Evolutionary conservation across 2,329 filamentous ascomycete species (phyloP).

Genomic region (Bipolaris sorokiniana): DNA sequence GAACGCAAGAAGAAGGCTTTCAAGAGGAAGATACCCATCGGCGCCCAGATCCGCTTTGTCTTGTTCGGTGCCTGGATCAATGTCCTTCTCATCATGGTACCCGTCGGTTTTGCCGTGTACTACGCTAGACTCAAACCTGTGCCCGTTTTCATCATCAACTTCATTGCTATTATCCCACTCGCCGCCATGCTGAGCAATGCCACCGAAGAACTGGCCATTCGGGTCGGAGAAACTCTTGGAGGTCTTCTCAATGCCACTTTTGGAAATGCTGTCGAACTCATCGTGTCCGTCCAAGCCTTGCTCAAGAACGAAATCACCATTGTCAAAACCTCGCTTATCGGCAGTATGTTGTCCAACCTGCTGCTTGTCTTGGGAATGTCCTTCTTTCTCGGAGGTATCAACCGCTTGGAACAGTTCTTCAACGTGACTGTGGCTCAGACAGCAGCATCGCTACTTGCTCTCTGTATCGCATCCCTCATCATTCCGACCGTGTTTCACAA

Average conservation of each 20-base stretch:
- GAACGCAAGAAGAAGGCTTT: conserved; percentile 41
- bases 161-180: conserved; percentile 88
- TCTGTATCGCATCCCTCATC: conserved; percentile 81
- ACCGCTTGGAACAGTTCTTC: conserved; percentile 83
- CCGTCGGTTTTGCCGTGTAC: conserved; percentile 75
- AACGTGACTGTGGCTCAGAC: conserved; percentile 93
- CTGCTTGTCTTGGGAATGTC: conserved; percentile 89
- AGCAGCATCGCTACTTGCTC: conserved; percentile 77
- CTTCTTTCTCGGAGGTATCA: conserved; percentile 85
- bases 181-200: conserved; percentile 86
- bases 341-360: conserved; percentile 89
- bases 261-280: conserved; percentile 88
- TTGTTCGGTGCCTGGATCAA: conserved; percentile 88
- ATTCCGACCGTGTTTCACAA: conserved; percentile 81
- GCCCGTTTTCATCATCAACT: conserved; percentile 82
- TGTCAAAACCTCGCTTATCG: conserved; percentile 90
- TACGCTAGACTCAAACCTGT: conserved; percentile 57
- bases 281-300: conserved; percentile 85
- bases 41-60: conserved; percentile 70
- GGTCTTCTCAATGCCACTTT: conserved; percentile 91
- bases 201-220: conserved; percentile 85
- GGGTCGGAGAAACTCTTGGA: conserved; percentile 80
- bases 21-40: conserved; percentile 46
- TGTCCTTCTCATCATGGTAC: conserved; percentile 76
- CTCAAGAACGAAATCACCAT: conserved; percentile 76